Evolutionary conservation across 345 rosid species (phyloP).

Genomic region (Gossypium thurberi): DNA sequence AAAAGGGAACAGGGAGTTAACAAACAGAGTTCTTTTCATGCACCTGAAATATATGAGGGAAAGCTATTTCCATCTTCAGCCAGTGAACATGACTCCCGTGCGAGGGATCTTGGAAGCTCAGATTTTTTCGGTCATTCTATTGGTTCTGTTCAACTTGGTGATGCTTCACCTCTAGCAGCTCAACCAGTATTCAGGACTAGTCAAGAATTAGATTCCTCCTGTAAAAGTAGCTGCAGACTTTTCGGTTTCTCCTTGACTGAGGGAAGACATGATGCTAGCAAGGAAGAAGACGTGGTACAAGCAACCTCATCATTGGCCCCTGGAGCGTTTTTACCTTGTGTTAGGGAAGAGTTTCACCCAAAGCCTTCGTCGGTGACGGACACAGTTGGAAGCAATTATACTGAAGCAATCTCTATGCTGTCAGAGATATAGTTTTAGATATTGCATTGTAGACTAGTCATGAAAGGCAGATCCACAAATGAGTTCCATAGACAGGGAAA

Average conservation of each 20-base stretch:
- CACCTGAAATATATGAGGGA: slow-evolving; percentile 18
- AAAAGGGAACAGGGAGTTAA: slow-evolving; percentile 17
- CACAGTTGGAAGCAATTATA: slow-evolving; percentile 44
- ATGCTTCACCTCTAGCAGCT: slow-evolving; percentile 22
- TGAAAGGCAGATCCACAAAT: neutral
- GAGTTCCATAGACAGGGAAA: too few species aligned
- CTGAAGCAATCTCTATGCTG: slow-evolving; percentile 44
- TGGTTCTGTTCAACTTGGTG: slow-evolving; percentile 23
- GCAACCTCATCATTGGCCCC: slow-evolving; percentile 23
- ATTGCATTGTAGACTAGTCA: slow-evolving; percentile 29
- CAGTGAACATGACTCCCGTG: slow-evolving; percentile 1
- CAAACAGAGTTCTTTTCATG: slow-evolving; percentile 9
- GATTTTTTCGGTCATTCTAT: slow-evolving; percentile 17
- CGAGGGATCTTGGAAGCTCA: slow-evolving; percentile 16
- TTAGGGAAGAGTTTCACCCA: slow-evolving; percentile 42
- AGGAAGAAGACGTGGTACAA: slow-evolving; percentile 24
- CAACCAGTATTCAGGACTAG: slow-evolving; percentile 22
- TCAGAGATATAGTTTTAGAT: slow-evolving; percentile 40
- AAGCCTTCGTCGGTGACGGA: slow-evolving; percentile 32
- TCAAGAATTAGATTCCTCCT: slow-evolving; percentile 38
- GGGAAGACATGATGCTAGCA: slow-evolving; percentile 31
- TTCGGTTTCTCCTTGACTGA: slow-evolving; percentile 86
- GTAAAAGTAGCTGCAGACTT: slow-evolving; percentile 81
- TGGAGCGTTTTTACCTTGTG: slow-evolving; percentile 32
- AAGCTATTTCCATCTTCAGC: slow-evolving; percentile 18